phyloP scores from a whole-genome alignment of 768 basidiomycete species.

The Russula virescens region DNA sequence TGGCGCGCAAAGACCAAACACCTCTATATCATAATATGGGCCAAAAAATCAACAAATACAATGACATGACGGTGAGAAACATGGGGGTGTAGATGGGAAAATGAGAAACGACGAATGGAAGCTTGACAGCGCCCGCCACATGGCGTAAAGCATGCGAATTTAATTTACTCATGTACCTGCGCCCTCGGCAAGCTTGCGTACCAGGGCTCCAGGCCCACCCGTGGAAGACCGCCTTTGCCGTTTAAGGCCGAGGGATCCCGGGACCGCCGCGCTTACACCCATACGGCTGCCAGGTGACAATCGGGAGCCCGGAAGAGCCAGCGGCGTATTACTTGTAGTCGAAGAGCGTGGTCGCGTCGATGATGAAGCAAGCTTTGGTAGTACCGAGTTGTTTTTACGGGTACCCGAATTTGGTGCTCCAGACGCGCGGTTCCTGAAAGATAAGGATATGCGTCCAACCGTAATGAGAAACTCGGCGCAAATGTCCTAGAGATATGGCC shows the following conservation, averaged over 20 bases:
- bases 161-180: slow-evolving; percentile 8
- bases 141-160: slow-evolving; percentile 1
- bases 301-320: slow-evolving; percentile 41
- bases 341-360: slow-evolving; percentile 65
- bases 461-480: slow-evolving; percentile 12
- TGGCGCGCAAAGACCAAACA: slow-evolving; percentile 7
- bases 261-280: slow-evolving; percentile 26
- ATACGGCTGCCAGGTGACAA: slow-evolving; percentile 33
- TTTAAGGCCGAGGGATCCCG: slow-evolving; percentile 50
- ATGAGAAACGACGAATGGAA: not conserved
- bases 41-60: slow-evolving; percentile 5
- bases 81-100: slow-evolving; percentile 12
- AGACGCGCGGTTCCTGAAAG: slow-evolving; percentile 69
- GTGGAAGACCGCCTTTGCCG: slow-evolving; percentile 72
- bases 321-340: slow-evolving; percentile 54
- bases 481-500: slow-evolving; percentile 14
- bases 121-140: slow-evolving; percentile 1
- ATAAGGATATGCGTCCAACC: slow-evolving; percentile 9
- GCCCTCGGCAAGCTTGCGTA: slow-evolving; percentile 18
- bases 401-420: slow-evolving; percentile 61
- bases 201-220: slow-evolving; percentile 14
- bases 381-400: slow-evolving; percentile 51
- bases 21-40: slow-evolving; percentile 10
- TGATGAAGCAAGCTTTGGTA: slow-evolving; percentile 74
- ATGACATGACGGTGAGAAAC: not conserved